A percentile compares a stretch with the other conserved stretches of the same genome.
These are phyloP conservation scores for Tuber borchii DNA, from an alignment of 495 filamentous ascomycete genomes.

Conservation along the genomic window DNA sequence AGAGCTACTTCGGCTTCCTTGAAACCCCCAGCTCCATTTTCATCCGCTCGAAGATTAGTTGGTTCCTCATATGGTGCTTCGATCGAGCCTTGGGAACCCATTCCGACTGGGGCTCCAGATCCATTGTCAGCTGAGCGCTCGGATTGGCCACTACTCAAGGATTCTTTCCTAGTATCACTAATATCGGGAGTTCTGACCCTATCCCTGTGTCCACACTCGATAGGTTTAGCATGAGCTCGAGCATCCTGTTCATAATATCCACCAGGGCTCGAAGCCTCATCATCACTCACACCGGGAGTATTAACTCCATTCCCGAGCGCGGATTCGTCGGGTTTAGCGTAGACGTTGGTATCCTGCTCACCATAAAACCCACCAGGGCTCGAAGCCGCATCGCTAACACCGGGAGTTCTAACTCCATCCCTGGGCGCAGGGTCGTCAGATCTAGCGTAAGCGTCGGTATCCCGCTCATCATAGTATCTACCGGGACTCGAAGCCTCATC, in stretches of 20 bases:
- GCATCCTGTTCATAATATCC: neutral
- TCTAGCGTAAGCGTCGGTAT: neutral
- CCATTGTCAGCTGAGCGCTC: neutral
- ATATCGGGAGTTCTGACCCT: neutral
- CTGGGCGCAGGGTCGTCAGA: no score
- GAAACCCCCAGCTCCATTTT: neutral
- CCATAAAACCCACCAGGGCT: neutral
- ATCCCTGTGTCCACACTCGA: neutral
- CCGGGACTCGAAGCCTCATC: neutral
- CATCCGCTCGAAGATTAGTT: neutral
- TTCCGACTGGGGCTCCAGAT: neutral
- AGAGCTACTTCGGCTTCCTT: neutral
- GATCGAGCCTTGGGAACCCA: neutral
- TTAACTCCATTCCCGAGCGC: neutral
- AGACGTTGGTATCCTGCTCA: neutral
- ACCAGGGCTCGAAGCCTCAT: neutral
- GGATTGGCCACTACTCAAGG: neutral
- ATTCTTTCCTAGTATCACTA: neutral
- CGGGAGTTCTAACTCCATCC: neutral
- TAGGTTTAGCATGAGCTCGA: neutral
- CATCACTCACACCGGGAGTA: neutral
- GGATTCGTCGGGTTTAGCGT: neutral
- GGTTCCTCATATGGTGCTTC: neutral
- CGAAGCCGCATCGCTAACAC: neutral
- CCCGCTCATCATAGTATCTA: neutral